These are phyloP conservation scores for Tilletiopsis washingtonensis DNA, from an alignment of 1,284 basidiomycete species.

Conservation along the genomic window DNA sequence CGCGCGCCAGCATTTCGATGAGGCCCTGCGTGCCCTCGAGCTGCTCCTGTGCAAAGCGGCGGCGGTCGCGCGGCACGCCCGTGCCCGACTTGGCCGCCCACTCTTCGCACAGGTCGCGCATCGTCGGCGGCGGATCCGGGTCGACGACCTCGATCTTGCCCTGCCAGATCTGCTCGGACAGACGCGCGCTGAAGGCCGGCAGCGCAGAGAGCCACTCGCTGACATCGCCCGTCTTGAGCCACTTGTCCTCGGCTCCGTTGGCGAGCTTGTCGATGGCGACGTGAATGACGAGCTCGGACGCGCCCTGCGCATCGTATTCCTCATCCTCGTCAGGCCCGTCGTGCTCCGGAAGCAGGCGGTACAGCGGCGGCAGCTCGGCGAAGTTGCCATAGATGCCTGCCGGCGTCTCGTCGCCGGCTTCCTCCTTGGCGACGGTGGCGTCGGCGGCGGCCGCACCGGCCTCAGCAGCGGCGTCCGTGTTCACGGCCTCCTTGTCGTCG, in stretches of 20 bases:
- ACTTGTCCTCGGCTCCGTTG: constrained; percentile 79
- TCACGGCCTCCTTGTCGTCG: not conserved
- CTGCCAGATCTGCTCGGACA: constrained; percentile 60
- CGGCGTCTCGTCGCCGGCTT: not conserved
- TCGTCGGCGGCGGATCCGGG: constrained; percentile 91
- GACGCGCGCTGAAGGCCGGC: constrained; percentile 59
- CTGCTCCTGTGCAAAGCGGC: constrained; percentile 69
- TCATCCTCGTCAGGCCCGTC: not conserved
- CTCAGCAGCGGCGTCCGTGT: constrained; percentile 1
- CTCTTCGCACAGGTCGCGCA: constrained; percentile 73
- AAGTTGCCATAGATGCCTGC: not conserved
- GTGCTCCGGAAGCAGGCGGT: constrained; percentile 1
- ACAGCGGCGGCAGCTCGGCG: constrained; percentile 7
- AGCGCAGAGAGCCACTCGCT: constrained; percentile 85
- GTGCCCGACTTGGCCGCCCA: constrained; percentile 76
- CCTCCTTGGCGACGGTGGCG: not conserved
- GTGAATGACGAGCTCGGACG: constrained; percentile 6
- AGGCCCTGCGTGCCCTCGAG: not conserved
- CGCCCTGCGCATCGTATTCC: not conserved
- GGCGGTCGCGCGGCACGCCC: constrained; percentile 66
- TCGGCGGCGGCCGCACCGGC: not conserved
- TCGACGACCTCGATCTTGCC: constrained; percentile 84
- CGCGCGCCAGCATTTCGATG: not conserved
- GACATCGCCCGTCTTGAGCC: constrained; percentile 87
- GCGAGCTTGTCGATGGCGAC: constrained; percentile 65